Base-by-base conservation (phyloP, 306 rosid species). In the Cercis canadensis region DNA sequence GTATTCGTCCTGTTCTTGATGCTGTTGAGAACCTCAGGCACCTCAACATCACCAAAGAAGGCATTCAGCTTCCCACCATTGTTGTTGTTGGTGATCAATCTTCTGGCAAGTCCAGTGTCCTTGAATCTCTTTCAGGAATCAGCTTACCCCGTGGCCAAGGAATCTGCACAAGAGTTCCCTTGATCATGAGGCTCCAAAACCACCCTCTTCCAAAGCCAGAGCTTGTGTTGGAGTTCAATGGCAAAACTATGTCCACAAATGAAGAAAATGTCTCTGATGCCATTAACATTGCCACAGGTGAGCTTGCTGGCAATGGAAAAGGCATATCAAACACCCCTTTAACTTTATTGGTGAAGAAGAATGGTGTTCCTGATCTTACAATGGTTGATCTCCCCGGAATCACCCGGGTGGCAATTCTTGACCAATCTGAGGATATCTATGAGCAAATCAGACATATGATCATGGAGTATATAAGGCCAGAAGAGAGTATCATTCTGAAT, bases 91-190 rank as follows among this genome's bases (percentile, higher is more conserved):
- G 82, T 0, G 82, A 76, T n/a, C 82, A 76, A 34, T 81, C 82
- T 5, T 76, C 85, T 0, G 79, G 82, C 0, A 76, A 81, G 51
- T 81, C 85, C 21, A 76, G 85, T 13, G 85, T 81, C 8, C 76
- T 81, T 4, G 85, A 80, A 15, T 80, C 84, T 2, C 77, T 75
- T 0, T 80, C 84, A 0, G 77, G 80, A 7, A 80, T 80, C 34
- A 76, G 69, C 72, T 71, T 81, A n/a, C 82, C 85, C 5, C 74
- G 85, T 0, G 85, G 81, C 31, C 85, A 81, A 15, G 85, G 81
- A 2, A 76, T 81, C 7, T 76, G 81, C 67, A 81, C 81, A 5
- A 71, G 85, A 49, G 82, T 78, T 11, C 74, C 82, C 19, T 54
- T 78, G 14, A 31, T 72, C n/a, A 71, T 78, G 82, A 65, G 78